These are phyloP conservation scores for Arabis hirsuta DNA, from an alignment of 345 rosid genomes.

Conservation along the genomic window DNA sequence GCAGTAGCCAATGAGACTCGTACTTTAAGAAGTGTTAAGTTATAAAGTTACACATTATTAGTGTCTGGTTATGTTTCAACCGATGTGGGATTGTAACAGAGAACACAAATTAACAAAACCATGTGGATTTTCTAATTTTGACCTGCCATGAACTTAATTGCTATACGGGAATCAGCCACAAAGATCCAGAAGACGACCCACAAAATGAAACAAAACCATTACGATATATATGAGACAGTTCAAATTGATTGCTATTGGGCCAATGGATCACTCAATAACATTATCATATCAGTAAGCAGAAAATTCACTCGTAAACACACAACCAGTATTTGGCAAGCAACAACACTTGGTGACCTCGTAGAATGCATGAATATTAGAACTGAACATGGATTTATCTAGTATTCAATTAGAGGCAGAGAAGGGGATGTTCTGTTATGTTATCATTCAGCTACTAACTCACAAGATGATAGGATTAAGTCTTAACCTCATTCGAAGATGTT, in stretches of 20 bases:
- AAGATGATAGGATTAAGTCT: slow-evolving; percentile 22
- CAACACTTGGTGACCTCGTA: neutral
- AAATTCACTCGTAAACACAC: neutral
- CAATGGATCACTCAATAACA: slow-evolving; percentile 1
- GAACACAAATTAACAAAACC: neutral
- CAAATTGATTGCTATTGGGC: neutral
- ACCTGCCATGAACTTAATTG: neutral
- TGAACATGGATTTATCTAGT: neutral
- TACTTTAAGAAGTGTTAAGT: neutral
- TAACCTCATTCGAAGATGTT: slow-evolving; percentile 39
- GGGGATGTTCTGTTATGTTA: slow-evolving; percentile 17
- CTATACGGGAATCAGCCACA: neutral
- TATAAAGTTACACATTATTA: neutral
- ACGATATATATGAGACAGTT: neutral
- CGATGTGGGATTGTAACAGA: neutral
- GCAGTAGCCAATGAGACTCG: neutral
- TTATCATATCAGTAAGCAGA: neutral
- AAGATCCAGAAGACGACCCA: neutral
- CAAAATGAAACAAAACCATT: neutral
- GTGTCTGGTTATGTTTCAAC: neutral
- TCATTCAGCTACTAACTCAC: neutral
- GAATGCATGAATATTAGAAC: slow-evolving; percentile 4
- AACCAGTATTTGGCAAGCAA: slow-evolving; percentile 3
- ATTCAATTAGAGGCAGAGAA: slow-evolving; percentile 13
- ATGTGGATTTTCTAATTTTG: neutral